These are phyloP conservation scores for Geosmithia putterillii DNA, from an alignment of 2,329 filamentous ascomycete species.

Conservation along the genomic window DNA sequence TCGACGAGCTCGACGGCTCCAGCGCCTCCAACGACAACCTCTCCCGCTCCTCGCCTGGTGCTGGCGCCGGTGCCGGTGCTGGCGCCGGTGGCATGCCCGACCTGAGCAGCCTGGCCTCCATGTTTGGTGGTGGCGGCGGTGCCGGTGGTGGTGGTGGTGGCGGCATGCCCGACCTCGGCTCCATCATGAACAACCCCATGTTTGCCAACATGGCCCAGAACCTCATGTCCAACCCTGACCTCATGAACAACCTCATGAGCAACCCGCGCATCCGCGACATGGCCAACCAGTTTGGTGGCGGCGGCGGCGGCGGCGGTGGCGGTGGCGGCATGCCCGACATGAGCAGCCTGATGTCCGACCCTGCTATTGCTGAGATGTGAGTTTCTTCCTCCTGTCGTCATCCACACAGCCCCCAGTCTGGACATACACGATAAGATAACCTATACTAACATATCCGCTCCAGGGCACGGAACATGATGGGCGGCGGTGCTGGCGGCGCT, in stretches of 20 bases:
- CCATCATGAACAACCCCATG: conserved; percentile 97
- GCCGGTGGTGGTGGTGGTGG: conserved; percentile 49
- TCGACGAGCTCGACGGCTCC: conserved; percentile 58
- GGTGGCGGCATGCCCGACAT: conserved; percentile 80
- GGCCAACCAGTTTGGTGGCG: conserved; percentile 64
- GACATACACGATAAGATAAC: neutral
- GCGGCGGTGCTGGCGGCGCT: conserved; percentile 17
- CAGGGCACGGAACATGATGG: conserved; percentile 36
- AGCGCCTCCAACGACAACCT: conserved; percentile 21
- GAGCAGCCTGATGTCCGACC: conserved; percentile 77
- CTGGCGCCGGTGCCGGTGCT: conserved; percentile 33
- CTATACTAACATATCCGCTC: neutral
- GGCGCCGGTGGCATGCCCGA: conserved; percentile 57
- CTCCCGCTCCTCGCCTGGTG: conserved; percentile 35
- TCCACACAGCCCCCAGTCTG: neutral
- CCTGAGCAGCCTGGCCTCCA: conserved; percentile 55
- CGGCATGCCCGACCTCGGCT: conserved; percentile 77
- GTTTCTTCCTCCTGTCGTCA: conserved; percentile 23
- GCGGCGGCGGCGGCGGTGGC: conserved; percentile 49
- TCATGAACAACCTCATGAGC: conserved; percentile 85
- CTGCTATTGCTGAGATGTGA: conserved; percentile 86
- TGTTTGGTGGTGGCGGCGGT: conserved; percentile 53
- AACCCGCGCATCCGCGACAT: conserved; percentile 83
- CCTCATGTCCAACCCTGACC: conserved; percentile 90
- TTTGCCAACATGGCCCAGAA: conserved; percentile 95